phyloP scores from a whole-genome alignment of 2,329 filamentous ascomycete genomes.

The Diplocarpon rosae region DNA sequence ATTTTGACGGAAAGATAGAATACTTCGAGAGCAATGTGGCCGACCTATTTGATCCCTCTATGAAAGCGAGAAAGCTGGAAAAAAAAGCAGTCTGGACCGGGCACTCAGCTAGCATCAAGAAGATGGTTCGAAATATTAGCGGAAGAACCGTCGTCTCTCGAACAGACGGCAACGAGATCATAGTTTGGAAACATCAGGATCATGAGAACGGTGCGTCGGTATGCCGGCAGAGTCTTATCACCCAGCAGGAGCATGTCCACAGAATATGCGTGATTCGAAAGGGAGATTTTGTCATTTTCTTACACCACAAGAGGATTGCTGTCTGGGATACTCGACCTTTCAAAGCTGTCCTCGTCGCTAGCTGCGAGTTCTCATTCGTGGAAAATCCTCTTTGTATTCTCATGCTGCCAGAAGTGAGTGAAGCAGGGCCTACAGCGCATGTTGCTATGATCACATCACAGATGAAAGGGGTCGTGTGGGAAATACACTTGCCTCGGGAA shows the following conservation, averaged over 20 bases:
- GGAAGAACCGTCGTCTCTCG: slow-evolving; percentile 72
- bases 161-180: slow-evolving; percentile 65
- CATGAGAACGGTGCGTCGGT: slow-evolving; percentile 42
- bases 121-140: slow-evolving; percentile 76
- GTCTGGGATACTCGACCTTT: slow-evolving; percentile 67
- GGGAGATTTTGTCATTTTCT: slow-evolving; percentile 69
- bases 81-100: slow-evolving; percentile 68
- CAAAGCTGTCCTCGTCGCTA: slow-evolving; percentile 46
- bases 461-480: slow-evolving; percentile 72
- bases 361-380: slow-evolving; percentile 44
- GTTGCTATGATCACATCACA: slow-evolving; percentile 75
- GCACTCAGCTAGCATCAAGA: slow-evolving; percentile 69
- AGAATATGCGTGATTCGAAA: slow-evolving; percentile 69
- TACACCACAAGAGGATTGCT: slow-evolving; percentile 59
- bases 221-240: slow-evolving; percentile 56
- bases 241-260: slow-evolving; percentile 60
- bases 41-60: slow-evolving; percentile 65
- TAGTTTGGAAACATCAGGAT: slow-evolving; percentile 67
- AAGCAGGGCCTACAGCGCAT: slow-evolving; percentile 45
- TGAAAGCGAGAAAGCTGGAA: slow-evolving; percentile 45
- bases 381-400: slow-evolving; percentile 74
- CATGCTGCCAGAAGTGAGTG: slow-evolving; percentile 54
- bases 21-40: slow-evolving; percentile 72
- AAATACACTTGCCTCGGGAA: slow-evolving; percentile 50
- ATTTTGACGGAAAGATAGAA: slow-evolving; percentile 75